phyloP scores from a whole-genome alignment of 768 basidiomycete genomes.

The Rubroboletus satanas region DNA sequence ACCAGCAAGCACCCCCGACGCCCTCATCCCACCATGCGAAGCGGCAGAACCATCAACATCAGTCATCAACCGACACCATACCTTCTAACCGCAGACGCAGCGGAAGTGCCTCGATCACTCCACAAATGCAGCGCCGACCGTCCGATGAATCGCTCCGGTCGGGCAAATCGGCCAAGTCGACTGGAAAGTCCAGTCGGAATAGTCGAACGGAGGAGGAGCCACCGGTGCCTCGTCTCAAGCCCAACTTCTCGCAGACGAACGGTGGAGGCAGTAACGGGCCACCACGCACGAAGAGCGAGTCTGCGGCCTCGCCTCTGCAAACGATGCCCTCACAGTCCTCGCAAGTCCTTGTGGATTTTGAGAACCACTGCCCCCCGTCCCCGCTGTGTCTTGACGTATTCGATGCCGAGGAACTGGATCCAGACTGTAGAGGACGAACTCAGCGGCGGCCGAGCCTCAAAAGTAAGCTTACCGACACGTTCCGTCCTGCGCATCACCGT shows the following conservation, averaged over 20 bases:
- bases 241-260: constrained; percentile 21
- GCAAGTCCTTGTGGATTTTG: constrained; percentile 27
- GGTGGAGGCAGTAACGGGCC: constrained; percentile 13
- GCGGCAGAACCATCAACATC: constrained; percentile 26
- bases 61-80: constrained; percentile 28
- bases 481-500: constrained; percentile 31
- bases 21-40: constrained; percentile 16
- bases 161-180: constrained; percentile 35
- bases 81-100: constrained; percentile 25
- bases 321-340: constrained; percentile 24
- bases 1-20: constrained; percentile 25
- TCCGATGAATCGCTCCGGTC: constrained; percentile 42
- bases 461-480: constrained; percentile 32
- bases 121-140: constrained; percentile 26
- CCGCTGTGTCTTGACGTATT: constrained; percentile 24
- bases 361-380: constrained; percentile 26
- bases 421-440: constrained; percentile 25
- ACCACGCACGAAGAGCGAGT: constrained; percentile 52
- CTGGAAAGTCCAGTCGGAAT: constrained; percentile 29
- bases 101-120: constrained; percentile 22
- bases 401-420: constrained; percentile 24
- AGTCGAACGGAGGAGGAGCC: constrained; percentile 28
- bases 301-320: constrained; percentile 29
- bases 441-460: constrained; percentile 32
- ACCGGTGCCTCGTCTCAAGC: constrained; percentile 31